Base-by-base conservation (phyloP, 805 yeast genomes). In the Candida bentonensis region DNA sequence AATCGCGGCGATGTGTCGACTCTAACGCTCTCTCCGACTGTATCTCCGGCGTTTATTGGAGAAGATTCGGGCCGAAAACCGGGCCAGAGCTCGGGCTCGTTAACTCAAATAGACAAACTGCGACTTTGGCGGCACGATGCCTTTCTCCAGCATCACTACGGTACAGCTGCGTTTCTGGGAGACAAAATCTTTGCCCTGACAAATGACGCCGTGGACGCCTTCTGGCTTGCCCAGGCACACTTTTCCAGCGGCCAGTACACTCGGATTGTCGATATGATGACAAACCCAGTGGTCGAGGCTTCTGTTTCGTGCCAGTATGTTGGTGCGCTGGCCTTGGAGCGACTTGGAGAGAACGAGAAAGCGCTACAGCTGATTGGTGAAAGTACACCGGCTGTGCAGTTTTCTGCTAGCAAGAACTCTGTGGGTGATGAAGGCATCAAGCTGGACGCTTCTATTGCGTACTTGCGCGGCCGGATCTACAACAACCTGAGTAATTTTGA, bases 101-200 rank as follows among this genome's bases (percentile, higher is more conserved):
- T 30, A 15, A 30, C 95, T 0, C 92, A 83, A 46, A 92, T 88
- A 0, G 96, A 89, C 50, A 78, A 79, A 52, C 69, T 92, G 27
- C 65, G 97, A 40, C 66, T 84, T 23, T 92, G 97, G 98, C 67
- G 97, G 41, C 94, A 87, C 50, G 95, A 87, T 57, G 94, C 98
- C 0, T 61, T 82, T 46, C 78, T 82, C 80, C 95, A 88, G 53
- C 96, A 88, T 59, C 94, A 87, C 49, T 84, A 84, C 60, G 71
- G 72, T 39, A 85, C 96, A 0, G 96, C 97, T 0, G 89, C 82
- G 53, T 86, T 78, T 58, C 74, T 92, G 22, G 97, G 95, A 15
- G 95, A 92, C 63, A 89, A 88, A 54, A 84, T 92, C 4, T 70
- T 85, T 36, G 74, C 87, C 1, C 64, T 92, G 48, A 87, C 96